These are phyloP conservation scores for Alternaria panax DNA, from an alignment of 2,329 filamentous ascomycete species.

Conservation along the genomic window DNA sequence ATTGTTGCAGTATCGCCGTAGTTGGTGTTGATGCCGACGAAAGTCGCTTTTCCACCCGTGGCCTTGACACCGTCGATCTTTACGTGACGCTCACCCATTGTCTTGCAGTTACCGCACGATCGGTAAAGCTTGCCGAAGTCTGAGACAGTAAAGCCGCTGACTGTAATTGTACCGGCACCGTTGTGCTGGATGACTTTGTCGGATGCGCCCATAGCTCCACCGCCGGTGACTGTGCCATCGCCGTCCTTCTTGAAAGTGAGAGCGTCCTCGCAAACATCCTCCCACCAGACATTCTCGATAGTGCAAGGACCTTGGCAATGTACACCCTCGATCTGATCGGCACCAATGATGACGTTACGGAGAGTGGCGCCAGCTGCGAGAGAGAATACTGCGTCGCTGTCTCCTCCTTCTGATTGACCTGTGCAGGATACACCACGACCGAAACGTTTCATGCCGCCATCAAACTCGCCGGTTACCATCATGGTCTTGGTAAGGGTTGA, in stretches of 20 bases:
- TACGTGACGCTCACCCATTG: slow-evolving; percentile 53
- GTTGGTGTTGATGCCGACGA: slow-evolving; percentile 61
- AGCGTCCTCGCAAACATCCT: slow-evolving; percentile 53
- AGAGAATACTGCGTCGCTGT: slow-evolving; percentile 61
- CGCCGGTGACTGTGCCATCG: slow-evolving; percentile 50
- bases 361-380: slow-evolving; percentile 60
- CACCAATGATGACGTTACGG: slow-evolving; percentile 64
- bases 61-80: slow-evolving; percentile 56
- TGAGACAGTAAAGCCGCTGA: slow-evolving; percentile 44
- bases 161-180: slow-evolving; percentile 50
- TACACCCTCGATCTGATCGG: slow-evolving; percentile 53
- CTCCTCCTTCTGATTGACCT: slow-evolving; percentile 55
- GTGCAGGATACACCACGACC: slow-evolving; percentile 49
- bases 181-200: slow-evolving; percentile 57
- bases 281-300: slow-evolving; percentile 52
- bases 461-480: slow-evolving; percentile 38
- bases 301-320: slow-evolving; percentile 33
- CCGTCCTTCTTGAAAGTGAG: slow-evolving; percentile 48
- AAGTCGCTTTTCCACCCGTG: slow-evolving; percentile 50
- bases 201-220: slow-evolving; percentile 49
- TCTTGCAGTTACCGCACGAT: slow-evolving; percentile 59
- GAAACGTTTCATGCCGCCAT: slow-evolving; percentile 46
- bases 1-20: slow-evolving; percentile 59
- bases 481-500: slow-evolving; percentile 27
- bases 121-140: slow-evolving; percentile 57